A percentile compares a stretch with the other conserved stretches of the same genome.
phyloP scores from a whole-genome alignment of 495 filamentous ascomycete species.

The Pseudomonodictys pantanalensis region DNA sequence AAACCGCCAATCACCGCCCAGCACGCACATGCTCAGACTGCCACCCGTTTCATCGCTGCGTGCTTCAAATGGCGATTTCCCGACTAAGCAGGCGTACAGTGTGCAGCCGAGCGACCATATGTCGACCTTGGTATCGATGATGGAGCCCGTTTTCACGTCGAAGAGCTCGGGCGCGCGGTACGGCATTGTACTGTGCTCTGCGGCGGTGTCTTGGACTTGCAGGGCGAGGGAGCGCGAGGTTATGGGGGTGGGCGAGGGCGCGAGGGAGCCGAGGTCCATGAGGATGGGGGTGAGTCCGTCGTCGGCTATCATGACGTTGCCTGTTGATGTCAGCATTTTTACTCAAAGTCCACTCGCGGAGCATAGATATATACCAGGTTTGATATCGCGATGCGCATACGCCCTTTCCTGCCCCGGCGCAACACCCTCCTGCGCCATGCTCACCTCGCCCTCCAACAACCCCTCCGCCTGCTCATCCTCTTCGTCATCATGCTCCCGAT shows the following conservation, averaged over 20 bases:
- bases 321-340: slow-evolving; percentile 43
- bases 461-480: slow-evolving; percentile 73
- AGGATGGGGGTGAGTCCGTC: slow-evolving; percentile 83
- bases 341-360: background rate
- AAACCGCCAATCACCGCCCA: slow-evolving; percentile 91
- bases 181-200: slow-evolving; percentile 96
- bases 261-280: slow-evolving; percentile 96
- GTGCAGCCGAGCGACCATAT: slow-evolving; percentile 98
- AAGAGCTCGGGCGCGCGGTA: slow-evolving; percentile 97
- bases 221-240: slow-evolving; percentile 88
- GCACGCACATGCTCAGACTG: slow-evolving; percentile 82
- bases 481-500: slow-evolving; percentile 53
- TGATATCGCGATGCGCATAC: slow-evolving; percentile 96
- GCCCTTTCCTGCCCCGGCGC: slow-evolving; percentile 69
- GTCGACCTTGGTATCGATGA: slow-evolving; percentile 95
- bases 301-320: slow-evolving; percentile 95
- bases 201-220: slow-evolving; percentile 87
- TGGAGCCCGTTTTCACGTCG: slow-evolving; percentile 89
- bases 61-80: slow-evolving; percentile 94
- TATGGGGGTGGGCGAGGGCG: slow-evolving; percentile 85
- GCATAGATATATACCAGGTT: slow-evolving; percentile 65
- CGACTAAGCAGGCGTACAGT: slow-evolving; percentile 90
- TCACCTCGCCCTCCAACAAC: slow-evolving; percentile 81
- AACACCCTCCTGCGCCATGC: slow-evolving; percentile 65
- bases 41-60: slow-evolving; percentile 94